Base-by-base conservation (phyloP, 23 red algal genomes). In the Pyropia haitanensis region DNA sequence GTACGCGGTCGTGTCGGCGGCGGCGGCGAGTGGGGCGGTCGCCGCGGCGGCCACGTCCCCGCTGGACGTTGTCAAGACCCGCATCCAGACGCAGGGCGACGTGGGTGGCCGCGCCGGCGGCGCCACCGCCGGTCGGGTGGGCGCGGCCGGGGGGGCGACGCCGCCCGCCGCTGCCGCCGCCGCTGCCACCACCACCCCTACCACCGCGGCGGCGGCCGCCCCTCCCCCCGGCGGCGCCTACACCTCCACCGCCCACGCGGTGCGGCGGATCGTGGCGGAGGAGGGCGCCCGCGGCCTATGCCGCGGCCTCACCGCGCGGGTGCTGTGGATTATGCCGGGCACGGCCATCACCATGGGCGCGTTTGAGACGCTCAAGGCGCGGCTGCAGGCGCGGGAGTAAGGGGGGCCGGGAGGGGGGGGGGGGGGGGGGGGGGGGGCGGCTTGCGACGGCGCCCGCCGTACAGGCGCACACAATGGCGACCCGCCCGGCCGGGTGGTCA, bases 301-400 rank as follows among this genome's bases (percentile, higher is more conserved):
- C n/a, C 73, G 77, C 29, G 93, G 93, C 50, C 52, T 85, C 1
- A 76, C 80, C 54, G 84, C 93, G 15, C 68, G 93, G 17, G 79
- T 97, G 34, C 54, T 97, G 12, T 97, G 93, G 93, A 85, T 97
- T 62, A 71, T 76, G 53, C 93, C 93, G 20, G 71, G 75, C 39
- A 97, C 93, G 13, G 93, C 93, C 13, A 97, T 97, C 31, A 90
- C 93, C 12, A 89, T 97, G 76, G 71, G 85, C n/a, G 59, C 39
- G 13, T 97, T 97, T 70, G 93, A 97, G 68, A 70, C 66, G 71
- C 53, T 90, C 26, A 97, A 97, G 59, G 21, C 53, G 20, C 58
- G 60, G 53, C 63, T 88, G 53, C 18, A 53, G 55, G 55, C 55
- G 8, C 39, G 39, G 39, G 8, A 4, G 5, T 46, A 4, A 9